Conservation (phyloP, 169 alveolate species). For the Plasmodium sp. region DNA sequence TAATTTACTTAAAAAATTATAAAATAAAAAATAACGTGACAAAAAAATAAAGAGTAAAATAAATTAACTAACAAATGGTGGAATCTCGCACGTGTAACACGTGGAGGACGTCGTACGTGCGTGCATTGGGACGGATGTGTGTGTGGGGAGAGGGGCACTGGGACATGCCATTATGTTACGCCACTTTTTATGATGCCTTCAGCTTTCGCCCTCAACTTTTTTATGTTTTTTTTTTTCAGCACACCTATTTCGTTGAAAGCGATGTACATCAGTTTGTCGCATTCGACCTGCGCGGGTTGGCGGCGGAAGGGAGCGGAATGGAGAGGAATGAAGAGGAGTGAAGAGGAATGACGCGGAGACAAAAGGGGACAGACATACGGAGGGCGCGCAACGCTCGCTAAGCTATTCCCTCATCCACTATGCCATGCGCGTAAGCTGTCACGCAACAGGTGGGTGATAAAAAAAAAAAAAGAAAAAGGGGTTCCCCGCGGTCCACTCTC, state of each 20-base stretch:
- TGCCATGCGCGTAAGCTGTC: not conserved
- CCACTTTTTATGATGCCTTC: conserved; percentile 39
- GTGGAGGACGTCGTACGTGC: not conserved
- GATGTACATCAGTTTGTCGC: conserved; percentile 81
- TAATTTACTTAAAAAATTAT: conserved; percentile 47
- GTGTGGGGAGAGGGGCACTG: not conserved
- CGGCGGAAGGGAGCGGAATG: not conserved
- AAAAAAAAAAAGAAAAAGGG: not conserved
- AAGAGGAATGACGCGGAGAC: not conserved
- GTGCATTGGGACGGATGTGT: not conserved
- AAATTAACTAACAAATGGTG: conserved; percentile 26
- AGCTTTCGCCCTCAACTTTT: conserved; percentile 79
- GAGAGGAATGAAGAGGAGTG: not conserved
- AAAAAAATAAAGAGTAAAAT: not conserved
- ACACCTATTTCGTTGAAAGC: conserved; percentile 83
- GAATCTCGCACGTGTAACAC: not conserved
- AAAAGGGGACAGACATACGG: not conserved
- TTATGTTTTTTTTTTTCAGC: conserved; percentile 79
- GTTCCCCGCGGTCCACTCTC: not conserved
- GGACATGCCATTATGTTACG: conserved; percentile 1
- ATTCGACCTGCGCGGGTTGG: conserved; percentile 74
- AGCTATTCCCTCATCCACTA: not conserved
- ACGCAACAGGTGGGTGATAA: not conserved
- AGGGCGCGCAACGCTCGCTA: not conserved
- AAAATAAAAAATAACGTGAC: not conserved